Evolutionary conservation across 257 asterid species (phyloP), one percentile per base, ranked within the genome.

Genomic region (Lavandula angustifolia): DNA sequence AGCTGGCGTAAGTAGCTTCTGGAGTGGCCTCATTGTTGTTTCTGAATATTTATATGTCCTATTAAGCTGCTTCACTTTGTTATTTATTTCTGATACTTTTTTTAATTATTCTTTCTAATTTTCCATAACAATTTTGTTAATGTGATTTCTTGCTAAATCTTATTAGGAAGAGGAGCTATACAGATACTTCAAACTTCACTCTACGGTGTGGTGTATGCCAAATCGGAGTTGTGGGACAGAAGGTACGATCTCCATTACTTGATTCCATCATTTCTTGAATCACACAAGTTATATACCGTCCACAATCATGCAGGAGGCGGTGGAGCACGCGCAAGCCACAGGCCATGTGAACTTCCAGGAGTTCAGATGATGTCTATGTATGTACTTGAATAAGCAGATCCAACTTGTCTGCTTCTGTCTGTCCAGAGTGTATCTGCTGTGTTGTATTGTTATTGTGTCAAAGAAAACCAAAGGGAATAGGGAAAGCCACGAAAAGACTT

Each of bases 341-440:
- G 97, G 99, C 7, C 99, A 94, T 71, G 91, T 72, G n/a, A 94
- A 90, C 82, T 94, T 94, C 60, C 97, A 90, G 69, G 97, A 94
- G 54, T 94, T 55, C 77, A 84, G 50, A 78, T 92, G 78, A 85
- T 46, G 52, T 50, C 52, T 60, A 7, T 5, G 10, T 27, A 14
- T 22, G 6, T 47, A 13, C 59, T 11, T 37, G 17, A 9, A 11
- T 27, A 51, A 31, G 3, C 7, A 31, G 48, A 29, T 35, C 29
- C 5, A 33, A 54, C 13, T 6, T 8, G 43, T 2, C 10, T 48
- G 48, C 16, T 41, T 48, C 55, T 60, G 74, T 41, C 4, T 10
- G 3, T 12, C 16, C 16, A 11, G 16, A 42, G 14, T 42, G 16
- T 2, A 42, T 12, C 5, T 41, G 9, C 48, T 42, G 16, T 11